phyloP scores from a whole-genome alignment of 768 basidiomycete genomes.

The Boletus rubroflammeus region DNA sequence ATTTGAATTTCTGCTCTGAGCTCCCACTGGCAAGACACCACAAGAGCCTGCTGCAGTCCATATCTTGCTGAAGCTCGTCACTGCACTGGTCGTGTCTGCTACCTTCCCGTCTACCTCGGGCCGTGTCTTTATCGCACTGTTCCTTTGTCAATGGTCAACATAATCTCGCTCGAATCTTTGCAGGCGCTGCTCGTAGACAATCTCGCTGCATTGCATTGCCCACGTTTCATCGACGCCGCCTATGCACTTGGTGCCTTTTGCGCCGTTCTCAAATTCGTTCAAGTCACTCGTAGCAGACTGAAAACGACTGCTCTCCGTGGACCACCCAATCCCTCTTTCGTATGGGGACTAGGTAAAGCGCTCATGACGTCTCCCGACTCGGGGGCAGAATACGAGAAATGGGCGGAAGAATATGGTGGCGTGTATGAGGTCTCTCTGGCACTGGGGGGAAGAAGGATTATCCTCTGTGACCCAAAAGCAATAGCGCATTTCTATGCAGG shows the following conservation, averaged over 20 bases:
- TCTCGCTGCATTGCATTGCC: background rate
- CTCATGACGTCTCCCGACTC: slow-evolving; percentile 19
- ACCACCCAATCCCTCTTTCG: slow-evolving; percentile 13
- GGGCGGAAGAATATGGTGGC: slow-evolving; percentile 47
- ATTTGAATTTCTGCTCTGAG: too few species aligned
- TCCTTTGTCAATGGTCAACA: background rate
- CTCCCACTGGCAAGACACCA: background rate
- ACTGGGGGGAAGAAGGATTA: slow-evolving; percentile 34
- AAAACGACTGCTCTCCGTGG: slow-evolving; percentile 23
- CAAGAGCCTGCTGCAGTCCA: too few species aligned
- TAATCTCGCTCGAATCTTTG: background rate
- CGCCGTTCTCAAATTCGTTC: slow-evolving; percentile 4
- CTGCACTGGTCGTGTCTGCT: background rate
- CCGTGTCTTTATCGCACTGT: too few species aligned
- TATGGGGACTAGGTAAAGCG: slow-evolving; percentile 13
- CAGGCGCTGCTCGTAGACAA: background rate
- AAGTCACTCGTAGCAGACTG: background rate
- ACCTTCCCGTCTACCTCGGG: background rate
- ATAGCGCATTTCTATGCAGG: slow-evolving; percentile 46
- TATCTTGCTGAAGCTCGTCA: background rate
- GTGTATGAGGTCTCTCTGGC: slow-evolving; percentile 39
- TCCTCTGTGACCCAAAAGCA: slow-evolving; percentile 48
- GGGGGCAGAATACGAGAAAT: slow-evolving; percentile 39
- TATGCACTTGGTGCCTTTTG: slow-evolving; percentile 4
- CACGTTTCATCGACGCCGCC: background rate